Percentiles rank a stretch among this genome's conserved stretches.
These are phyloP conservation scores for Pugionium cornutum DNA, from an alignment of 345 rosid species.

Conservation along the genomic window DNA sequence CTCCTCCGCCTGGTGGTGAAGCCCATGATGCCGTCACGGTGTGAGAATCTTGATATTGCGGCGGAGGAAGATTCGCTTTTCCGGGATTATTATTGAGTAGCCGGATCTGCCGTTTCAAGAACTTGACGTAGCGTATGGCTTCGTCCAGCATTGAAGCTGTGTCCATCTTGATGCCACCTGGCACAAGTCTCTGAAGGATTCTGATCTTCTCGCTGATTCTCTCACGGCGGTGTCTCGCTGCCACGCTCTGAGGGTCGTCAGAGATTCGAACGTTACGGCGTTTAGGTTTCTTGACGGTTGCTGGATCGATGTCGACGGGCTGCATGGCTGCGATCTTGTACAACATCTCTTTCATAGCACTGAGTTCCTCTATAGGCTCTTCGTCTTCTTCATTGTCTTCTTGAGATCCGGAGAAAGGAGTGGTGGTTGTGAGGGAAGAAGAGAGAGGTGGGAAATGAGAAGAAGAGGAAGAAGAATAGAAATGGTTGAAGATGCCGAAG, in stretches of 20 bases:
- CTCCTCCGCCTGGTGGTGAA: conserved; percentile 25
- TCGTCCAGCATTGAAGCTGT: conserved; percentile 97
- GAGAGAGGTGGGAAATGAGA: conserved; percentile 42
- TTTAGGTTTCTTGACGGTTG: conserved; percentile 71
- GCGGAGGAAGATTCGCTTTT: conserved; percentile 5
- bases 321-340: conserved; percentile 95
- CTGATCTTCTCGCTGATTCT: conserved; percentile 92
- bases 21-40: conserved; percentile 16
- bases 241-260: conserved; percentile 94
- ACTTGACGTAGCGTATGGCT: conserved; percentile 89
- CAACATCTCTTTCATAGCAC: conserved; percentile 98
- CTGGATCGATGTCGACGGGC: conserved; percentile 89
- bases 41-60: conserved; percentile 39
- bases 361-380: conserved; percentile 72
- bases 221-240: conserved; percentile 89
- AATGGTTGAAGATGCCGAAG: conserved; percentile 40
- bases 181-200: conserved; percentile 87
- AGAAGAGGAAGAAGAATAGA: conserved; percentile 35
- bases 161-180: conserved; percentile 96
- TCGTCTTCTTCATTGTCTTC: conserved; percentile 48
- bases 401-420: conserved; percentile 28
- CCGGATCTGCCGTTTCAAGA: conserved; percentile 86
- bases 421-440: conserved; percentile 33
- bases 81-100: conserved; percentile 35
- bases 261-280: conserved; percentile 87